phyloP scores from a whole-genome alignment of 1,284 basidiomycete species.

The Vanrija pseudolonga region DNA sequence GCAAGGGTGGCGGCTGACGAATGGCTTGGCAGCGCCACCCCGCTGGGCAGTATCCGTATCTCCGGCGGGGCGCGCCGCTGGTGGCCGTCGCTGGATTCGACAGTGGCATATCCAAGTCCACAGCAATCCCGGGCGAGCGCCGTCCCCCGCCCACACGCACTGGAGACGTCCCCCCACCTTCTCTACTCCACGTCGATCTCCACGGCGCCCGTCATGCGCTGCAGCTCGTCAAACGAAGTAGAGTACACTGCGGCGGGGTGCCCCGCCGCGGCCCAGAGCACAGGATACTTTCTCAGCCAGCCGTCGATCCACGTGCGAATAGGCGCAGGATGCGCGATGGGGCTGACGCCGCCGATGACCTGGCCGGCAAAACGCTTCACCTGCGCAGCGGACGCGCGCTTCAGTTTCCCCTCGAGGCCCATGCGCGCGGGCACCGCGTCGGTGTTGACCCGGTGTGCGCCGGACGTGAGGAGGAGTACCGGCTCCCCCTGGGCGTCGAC shows the following conservation, averaged over 20 bases:
- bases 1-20: too few species aligned
- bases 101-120: too few species aligned
- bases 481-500: background rate
- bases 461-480: conserved; percentile 9
- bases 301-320: conserved; percentile 10
- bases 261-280: conserved; percentile 10
- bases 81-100: too few species aligned
- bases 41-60: too few species aligned
- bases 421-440: conserved; percentile 5
- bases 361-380: conserved; percentile 6
- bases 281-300: background rate
- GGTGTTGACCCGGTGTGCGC: conserved; percentile 9
- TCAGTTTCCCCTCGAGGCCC: conserved; percentile 5
- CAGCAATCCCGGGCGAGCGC: too few species aligned
- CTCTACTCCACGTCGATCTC: conserved; percentile 13
- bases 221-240: conserved; percentile 1
- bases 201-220: conserved; percentile 2
- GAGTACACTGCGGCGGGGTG: conserved; percentile 11
- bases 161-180: too few species aligned
- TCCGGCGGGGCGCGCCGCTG: too few species aligned
- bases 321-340: conserved; percentile 1
- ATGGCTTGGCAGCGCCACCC: too few species aligned
- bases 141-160: too few species aligned
- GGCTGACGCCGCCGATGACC: conserved; percentile 14
- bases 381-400: conserved; percentile 8